phyloP scores from a whole-genome alignment of 179 eudicot species.

The Carnegiea gigantea region DNA sequence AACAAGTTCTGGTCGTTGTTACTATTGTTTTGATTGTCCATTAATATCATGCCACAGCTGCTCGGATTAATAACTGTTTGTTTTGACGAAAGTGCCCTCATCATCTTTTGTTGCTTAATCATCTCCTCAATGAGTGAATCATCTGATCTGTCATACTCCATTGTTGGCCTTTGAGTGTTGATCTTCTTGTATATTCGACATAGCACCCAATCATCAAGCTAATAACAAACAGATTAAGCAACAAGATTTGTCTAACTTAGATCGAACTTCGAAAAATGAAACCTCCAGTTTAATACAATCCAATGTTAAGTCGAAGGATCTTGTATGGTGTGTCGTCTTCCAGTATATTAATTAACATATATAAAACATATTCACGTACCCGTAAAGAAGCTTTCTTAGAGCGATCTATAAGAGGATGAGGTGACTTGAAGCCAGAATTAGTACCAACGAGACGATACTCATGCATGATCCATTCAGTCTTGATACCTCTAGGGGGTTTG shows the following conservation, averaged over 20 bases:
- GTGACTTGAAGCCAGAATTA: constrained; percentile 27
- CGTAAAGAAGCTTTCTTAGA: constrained; percentile 45
- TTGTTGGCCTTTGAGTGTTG: constrained; percentile 34
- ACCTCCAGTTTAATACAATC: not conserved
- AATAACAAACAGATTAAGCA: not conserved
- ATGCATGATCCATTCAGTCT: constrained; percentile 74
- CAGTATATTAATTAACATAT: not conserved
- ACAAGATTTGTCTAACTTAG: not conserved
- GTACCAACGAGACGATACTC: constrained; percentile 46
- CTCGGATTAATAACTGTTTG: not conserved
- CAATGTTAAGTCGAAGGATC: not conserved
- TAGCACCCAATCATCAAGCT: constrained; percentile 70
- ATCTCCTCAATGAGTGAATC: constrained; percentile 36
- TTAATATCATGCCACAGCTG: not conserved
- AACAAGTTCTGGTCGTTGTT: constrained; percentile 28
- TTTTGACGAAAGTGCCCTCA: constrained; percentile 33
- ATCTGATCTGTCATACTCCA: constrained; percentile 37
- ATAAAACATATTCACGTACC: constrained; percentile 26
- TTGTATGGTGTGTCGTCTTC: too few relatives aligned
- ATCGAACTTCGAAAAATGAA: too few relatives aligned
- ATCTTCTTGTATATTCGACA: constrained; percentile 66
- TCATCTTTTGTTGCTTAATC: constrained; percentile 36
- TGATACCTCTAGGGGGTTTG: constrained; percentile 65
- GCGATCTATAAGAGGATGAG: constrained; percentile 30
- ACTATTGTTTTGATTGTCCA: constrained; percentile 14